Conservation (phyloP, 257 asterid genomes). For the Nicotiana obtusifolia region DNA sequence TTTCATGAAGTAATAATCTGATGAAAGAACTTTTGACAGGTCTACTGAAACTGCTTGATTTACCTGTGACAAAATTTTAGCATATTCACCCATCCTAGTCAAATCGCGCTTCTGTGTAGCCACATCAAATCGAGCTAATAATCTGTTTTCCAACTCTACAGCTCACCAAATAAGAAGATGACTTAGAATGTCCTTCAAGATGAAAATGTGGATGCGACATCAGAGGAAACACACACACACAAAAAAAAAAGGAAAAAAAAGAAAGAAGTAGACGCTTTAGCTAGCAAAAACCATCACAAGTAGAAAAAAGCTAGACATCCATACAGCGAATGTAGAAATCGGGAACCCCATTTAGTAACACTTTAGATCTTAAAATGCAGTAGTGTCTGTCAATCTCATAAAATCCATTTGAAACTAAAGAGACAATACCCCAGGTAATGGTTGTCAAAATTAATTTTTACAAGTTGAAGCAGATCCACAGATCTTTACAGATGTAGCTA, state of each 20-base stretch:
- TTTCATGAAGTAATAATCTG: neutral
- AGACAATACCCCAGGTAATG: neutral
- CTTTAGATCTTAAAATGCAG: conserved; percentile 2
- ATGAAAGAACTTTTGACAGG: neutral
- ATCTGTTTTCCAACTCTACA: conserved; percentile 91
- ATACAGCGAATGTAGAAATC: neutral
- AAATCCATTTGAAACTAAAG: neutral
- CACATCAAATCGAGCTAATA: conserved; percentile 78
- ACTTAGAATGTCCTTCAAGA: conserved; percentile 10
- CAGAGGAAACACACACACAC: neutral
- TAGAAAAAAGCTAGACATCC: neutral
- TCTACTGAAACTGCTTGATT: conserved; percentile 7
- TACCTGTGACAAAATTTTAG: conserved; percentile 92
- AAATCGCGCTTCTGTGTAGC: conserved; percentile 89
- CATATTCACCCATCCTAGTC: conserved; percentile 97
- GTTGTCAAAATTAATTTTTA: neutral
- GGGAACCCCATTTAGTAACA: neutral
- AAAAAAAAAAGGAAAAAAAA: neutral
- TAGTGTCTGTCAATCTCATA: neutral
- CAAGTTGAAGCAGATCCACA: neutral
- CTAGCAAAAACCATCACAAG: neutral
- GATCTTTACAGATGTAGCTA: neutral
- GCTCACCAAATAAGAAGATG: conserved; percentile 21
- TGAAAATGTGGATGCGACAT: neutral
- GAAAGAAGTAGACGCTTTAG: neutral